A percentile compares a stretch with the other conserved stretches of the same genome.
Evolutionary conservation across 2,329 filamentous ascomycete species (phyloP).

Genomic region (Corynespora cassiicola): DNA sequence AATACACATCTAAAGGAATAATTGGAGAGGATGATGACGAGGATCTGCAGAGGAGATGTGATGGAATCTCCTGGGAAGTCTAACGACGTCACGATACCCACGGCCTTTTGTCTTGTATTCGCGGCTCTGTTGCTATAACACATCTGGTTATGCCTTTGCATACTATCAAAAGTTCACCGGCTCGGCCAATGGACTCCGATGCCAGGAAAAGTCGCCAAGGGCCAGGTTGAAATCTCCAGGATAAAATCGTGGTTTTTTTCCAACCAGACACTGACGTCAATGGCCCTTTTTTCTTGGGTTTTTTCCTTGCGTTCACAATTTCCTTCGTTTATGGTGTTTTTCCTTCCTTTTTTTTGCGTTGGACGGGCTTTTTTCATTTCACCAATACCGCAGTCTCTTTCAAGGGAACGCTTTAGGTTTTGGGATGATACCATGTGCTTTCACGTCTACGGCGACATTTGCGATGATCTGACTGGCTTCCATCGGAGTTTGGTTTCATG

Average conservation of each 20-base stretch:
- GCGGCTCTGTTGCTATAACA: constrained; percentile 31
- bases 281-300: constrained; percentile 4
- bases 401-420: constrained; percentile 12
- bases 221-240: constrained; percentile 3
- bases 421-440: constrained; percentile 42
- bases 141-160: constrained; percentile 33
- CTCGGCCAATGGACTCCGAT: constrained; percentile 13
- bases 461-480: constrained; percentile 17
- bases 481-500: constrained; percentile 26
- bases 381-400: constrained; percentile 14
- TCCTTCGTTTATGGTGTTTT: constrained; percentile 10
- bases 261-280: too few species aligned
- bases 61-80: constrained; percentile 16
- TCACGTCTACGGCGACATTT: constrained; percentile 18
- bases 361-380: constrained; percentile 13
- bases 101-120: constrained; percentile 30
- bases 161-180: constrained; percentile 32
- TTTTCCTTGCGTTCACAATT: constrained; percentile 6
- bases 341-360: constrained; percentile 8
- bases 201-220: constrained; percentile 26
- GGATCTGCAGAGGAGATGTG: constrained; percentile 20
- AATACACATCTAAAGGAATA: background rate
- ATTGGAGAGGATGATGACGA: constrained; percentile 18
- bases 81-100: constrained; percentile 45
- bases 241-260: constrained; percentile 7